Base-by-base conservation (phyloP, 805 yeast species). In the Saccharomycopsis oosterbeekiorum region DNA sequence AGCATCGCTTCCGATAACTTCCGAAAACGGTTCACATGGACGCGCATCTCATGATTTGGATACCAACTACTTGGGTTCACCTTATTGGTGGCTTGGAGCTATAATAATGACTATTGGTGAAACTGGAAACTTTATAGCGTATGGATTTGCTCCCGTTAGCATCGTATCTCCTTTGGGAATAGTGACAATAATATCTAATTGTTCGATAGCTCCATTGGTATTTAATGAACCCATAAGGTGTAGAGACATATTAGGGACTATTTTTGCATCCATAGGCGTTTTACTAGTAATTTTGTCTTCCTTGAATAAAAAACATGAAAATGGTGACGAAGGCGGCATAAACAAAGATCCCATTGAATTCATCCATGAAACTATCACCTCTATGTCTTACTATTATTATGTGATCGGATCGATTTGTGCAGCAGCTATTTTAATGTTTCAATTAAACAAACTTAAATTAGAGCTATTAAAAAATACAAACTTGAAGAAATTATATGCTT, bases 141-240 rank as follows among this genome's bases (percentile, higher is more conserved):
- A 78, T 64, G 83, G 83, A 0, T 68, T 78, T 54, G 77, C 80
- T 0, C 80, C 81, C 0, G 79, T 79, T 4, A 73, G 78, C 11
- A 70, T 78, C 2, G 81, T 80, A 17, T 76, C 80, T 4, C 81
- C 83, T 0, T 62, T 80, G 39, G 83, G 83, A 4, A 81, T 80
- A 1, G 77, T 78, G 42, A 78, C 83, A 0, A 72, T 78, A 21
- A 71, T 80, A 1, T 74, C 82, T 2, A 80, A 80, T 63, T 73
- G 79, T 59, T 71, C 79, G 1, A 71, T 80, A 24, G 83, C 83
- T 0, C 83, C 83, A 0, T 68, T 79, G 1, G 63, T 78, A 24
- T 80, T 79, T 65, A 73, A 76, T 58, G 80, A 77, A 62, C 67
- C 67, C 4, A 68, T 77, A 14, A 64, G 73, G 12, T 29, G 55